These are phyloP conservation scores for Carex myosuroides DNA, from an alignment of 176 grass and related monocot species.

Conservation along the genomic window DNA sequence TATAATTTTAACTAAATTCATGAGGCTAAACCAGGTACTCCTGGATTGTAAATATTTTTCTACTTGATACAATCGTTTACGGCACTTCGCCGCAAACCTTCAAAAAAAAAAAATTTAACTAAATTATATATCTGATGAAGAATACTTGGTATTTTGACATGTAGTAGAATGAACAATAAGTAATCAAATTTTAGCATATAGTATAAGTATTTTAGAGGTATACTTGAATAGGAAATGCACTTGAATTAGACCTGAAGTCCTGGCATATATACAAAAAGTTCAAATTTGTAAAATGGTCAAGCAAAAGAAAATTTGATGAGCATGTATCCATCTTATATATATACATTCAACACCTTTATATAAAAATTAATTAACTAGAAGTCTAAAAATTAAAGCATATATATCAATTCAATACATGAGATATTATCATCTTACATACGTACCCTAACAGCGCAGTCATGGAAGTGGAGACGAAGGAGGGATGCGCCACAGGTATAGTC, in stretches of 20 bases:
- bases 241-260: neutral
- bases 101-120: too few species aligned
- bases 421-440: neutral
- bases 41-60: too few species aligned
- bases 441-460: conserved; percentile 39
- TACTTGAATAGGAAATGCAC: too few species aligned
- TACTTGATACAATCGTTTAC: too few species aligned
- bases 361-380: neutral
- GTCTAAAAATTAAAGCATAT: neutral
- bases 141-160: neutral
- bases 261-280: too few species aligned
- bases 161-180: neutral
- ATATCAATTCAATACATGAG: neutral
- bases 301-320: neutral
- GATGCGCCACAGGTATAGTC: conserved; percentile 28
- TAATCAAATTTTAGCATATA: neutral
- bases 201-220: too few species aligned
- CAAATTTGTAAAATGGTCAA: neutral
- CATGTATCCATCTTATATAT: neutral
- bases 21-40: too few species aligned
- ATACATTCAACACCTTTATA: neutral
- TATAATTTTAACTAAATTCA: neutral
- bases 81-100: too few species aligned
- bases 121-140: neutral
- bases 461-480: conserved; percentile 41